Evolutionary conservation across 1,284 basidiomycete species (phyloP).

Genomic region (Ganoderma resinaceum): DNA sequence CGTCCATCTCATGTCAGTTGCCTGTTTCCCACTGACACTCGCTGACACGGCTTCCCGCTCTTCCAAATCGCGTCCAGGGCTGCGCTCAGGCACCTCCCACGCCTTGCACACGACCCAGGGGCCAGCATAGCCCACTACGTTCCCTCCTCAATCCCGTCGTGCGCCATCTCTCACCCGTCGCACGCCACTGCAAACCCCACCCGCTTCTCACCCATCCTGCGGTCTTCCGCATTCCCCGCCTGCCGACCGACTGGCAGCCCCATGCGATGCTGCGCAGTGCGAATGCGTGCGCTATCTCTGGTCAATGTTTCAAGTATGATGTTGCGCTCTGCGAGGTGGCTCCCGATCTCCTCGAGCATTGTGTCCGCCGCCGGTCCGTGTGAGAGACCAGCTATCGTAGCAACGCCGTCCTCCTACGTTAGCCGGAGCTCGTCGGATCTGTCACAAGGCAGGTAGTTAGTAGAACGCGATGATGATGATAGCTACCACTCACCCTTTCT

Average conservation of each 20-base stretch:
- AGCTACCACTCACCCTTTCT: not conserved
- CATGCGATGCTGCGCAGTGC: conserved; percentile 27
- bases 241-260: conserved; percentile 33
- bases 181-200: conserved; percentile 4
- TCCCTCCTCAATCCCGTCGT: conserved; percentile 35
- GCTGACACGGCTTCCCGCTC: conserved; percentile 25
- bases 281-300: conserved; percentile 27
- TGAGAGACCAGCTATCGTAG: conserved; percentile 7
- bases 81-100: conserved; percentile 32
- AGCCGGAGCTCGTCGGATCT: conserved; percentile 21
- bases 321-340: conserved; percentile 28
- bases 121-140: no score
- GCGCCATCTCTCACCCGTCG: conserved; percentile 15
- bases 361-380: conserved; percentile 23
- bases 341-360: conserved; percentile 24
- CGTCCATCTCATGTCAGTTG: conserved; percentile 8
- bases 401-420: conserved; percentile 23
- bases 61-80: conserved; percentile 31
- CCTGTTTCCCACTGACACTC: no score
- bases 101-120: conserved; percentile 32
- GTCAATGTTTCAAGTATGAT: conserved; percentile 33
- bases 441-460: not conserved
- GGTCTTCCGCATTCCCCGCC: conserved; percentile 33
- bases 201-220: conserved; percentile 27
- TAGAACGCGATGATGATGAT: not conserved